Conservation (phyloP, 2,329 filamentous ascomycete genomes). For the Penicillium aurantiogriseum region DNA sequence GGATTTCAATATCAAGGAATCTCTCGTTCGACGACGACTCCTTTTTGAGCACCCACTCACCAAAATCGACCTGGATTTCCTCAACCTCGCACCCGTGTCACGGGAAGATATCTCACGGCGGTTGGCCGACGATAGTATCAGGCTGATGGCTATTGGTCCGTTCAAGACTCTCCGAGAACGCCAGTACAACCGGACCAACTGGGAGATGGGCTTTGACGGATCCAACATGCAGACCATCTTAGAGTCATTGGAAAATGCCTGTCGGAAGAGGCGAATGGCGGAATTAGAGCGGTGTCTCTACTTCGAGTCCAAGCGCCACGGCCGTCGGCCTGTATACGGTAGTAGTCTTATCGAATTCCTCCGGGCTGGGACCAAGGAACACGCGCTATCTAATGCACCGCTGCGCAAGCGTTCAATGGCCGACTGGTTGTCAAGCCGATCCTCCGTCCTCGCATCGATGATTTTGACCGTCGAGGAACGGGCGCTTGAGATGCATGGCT, state of each 20-base stretch:
- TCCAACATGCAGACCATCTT: slow-evolving; percentile 68
- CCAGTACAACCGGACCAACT: slow-evolving; percentile 59
- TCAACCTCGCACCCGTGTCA: slow-evolving; percentile 73
- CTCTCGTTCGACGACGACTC: slow-evolving; percentile 65
- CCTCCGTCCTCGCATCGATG: slow-evolving; percentile 54
- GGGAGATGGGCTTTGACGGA: slow-evolving; percentile 61
- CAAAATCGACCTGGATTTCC: slow-evolving; percentile 68
- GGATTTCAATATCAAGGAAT: slow-evolving; percentile 71
- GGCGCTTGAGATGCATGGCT: slow-evolving; percentile 68
- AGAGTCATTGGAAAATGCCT: slow-evolving; percentile 68
- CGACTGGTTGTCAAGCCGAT: slow-evolving; percentile 73
- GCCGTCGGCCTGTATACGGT: slow-evolving; percentile 78
- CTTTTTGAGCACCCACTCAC: slow-evolving; percentile 62
- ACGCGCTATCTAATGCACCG: slow-evolving; percentile 61
- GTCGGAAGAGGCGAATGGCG: slow-evolving; percentile 68
- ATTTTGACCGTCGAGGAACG: slow-evolving; percentile 74
- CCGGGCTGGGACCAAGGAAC: slow-evolving; percentile 60
- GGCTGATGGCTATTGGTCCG: slow-evolving; percentile 67
- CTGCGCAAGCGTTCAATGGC: slow-evolving; percentile 62
- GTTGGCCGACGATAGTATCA: slow-evolving; percentile 54
- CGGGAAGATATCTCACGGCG: slow-evolving; percentile 64
- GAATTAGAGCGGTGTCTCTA: slow-evolving; percentile 79
- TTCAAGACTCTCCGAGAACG: slow-evolving; percentile 70
- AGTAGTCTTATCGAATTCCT: slow-evolving; percentile 73
- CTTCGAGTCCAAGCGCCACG: slow-evolving; percentile 75